Base-by-base conservation (phyloP, 1,284 basidiomycete genomes). In the Sporisorium exsertum region DNA sequence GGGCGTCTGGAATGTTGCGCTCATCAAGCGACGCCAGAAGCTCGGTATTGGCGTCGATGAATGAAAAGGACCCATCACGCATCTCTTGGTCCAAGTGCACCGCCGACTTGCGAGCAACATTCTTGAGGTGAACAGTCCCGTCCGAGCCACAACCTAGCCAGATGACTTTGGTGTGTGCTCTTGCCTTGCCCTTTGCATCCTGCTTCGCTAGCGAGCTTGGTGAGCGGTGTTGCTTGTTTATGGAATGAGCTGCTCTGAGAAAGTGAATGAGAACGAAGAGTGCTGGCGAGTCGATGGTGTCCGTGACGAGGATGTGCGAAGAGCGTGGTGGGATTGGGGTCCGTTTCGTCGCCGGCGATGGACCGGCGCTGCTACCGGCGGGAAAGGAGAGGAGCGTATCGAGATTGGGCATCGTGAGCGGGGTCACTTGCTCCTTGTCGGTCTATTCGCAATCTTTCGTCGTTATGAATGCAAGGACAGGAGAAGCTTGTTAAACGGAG, bases 241-340 rank as follows among this genome's bases (percentile, higher is more conserved):
- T 10, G 2, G 60, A 57, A 47, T 72, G 64, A 2, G 64, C 49
- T 12, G 75, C 72, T 35, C 70, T 55, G 12, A 73, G 58, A 40
- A 80, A 77, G 52, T 77, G 69, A 16, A 58, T 56, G 15, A 77
- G 60, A 2, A 80, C 71, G 26, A 80, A 77, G 15, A 71, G 37
- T 18, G 72, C 78, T 3, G 78, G 75, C 12, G 73, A 64, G 47
- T 77, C 74, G 63, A 69, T 64, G 4, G 78, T 80, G 52, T 80
- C 78, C 2, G 78, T 77, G 27, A 80, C 72, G 51, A 77, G 57
- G 37, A 77, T 60, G 22, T 75, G 69, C 5, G 78, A 69, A 24
- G 77, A 75, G 20, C 46, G 24, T n/a, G 77, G 77, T 33, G 77
- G 72, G 45, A 78, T 69, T 2, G 69, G 63, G 0, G 72, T 72